Percentiles rank a stretch among this genome's conserved stretches.
phyloP scores from a whole-genome alignment of 1,284 basidiomycete species.

The Austroboletus rostrupii region DNA sequence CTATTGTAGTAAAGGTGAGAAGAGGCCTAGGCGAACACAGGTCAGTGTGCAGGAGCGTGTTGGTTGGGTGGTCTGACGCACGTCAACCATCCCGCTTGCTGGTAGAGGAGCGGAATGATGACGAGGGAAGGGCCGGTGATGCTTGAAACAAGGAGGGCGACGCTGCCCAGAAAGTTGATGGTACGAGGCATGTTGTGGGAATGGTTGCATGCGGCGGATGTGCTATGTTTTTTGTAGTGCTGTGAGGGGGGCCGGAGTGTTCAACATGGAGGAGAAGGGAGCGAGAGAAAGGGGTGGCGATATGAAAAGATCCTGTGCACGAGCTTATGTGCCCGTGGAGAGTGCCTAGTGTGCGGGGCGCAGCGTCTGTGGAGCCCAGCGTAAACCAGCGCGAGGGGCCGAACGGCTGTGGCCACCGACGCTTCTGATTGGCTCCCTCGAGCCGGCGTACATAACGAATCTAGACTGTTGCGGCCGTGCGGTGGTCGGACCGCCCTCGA shows the following conservation, averaged over 20 bases:
- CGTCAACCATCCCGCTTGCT: conserved; percentile 27
- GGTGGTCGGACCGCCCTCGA: too few species aligned
- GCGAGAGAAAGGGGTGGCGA: neutral
- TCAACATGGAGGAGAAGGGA: neutral
- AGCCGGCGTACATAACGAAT: neutral
- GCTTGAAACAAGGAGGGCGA: conserved; percentile 25
- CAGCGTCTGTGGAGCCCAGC: neutral
- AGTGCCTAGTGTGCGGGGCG: neutral
- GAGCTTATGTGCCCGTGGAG: neutral
- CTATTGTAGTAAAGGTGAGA: conserved; percentile 15
- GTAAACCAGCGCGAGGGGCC: too few species aligned
- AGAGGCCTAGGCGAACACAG: conserved; percentile 8
- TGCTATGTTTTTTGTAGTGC: neutral
- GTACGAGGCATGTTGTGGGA: conserved; percentile 18
- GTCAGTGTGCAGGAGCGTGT: neutral
- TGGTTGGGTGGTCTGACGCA: conserved; percentile 5
- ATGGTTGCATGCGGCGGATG: neutral
- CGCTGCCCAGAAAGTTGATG: conserved; percentile 22
- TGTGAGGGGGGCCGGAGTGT: neutral
- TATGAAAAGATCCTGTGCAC: neutral
- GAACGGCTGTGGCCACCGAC: neutral
- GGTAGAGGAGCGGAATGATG: conserved; percentile 22
- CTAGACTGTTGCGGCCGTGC: neutral
- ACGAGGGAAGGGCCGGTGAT: conserved; percentile 24
- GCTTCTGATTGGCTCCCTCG: neutral